These are phyloP conservation scores for Solanum dulcamara DNA, from an alignment of 257 asterid genomes.

Conservation along the genomic window DNA sequence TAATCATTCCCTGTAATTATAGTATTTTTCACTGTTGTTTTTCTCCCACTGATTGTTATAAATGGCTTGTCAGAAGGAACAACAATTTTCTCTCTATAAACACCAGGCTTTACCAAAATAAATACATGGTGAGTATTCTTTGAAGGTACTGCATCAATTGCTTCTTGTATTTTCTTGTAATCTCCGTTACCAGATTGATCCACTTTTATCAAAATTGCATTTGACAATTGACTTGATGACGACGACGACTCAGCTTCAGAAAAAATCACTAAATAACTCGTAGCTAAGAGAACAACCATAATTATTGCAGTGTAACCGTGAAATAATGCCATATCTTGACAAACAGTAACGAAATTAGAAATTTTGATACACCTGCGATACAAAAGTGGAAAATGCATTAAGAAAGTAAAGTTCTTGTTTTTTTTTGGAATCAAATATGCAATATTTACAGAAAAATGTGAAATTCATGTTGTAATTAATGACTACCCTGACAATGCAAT, in stretches of 20 bases:
- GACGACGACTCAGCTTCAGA: background rate
- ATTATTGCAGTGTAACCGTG: background rate
- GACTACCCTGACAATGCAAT: too few relatives aligned
- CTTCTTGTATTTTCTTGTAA: conserved; percentile 22
- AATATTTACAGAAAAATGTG: too few relatives aligned
- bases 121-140: conserved; percentile 14
- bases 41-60: conserved; percentile 25
- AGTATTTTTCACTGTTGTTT: conserved; percentile 4
- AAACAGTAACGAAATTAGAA: rapidly evolving
- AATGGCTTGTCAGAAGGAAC: conserved; percentile 36
- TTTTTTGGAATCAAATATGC: background rate
- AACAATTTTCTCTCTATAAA: conserved; percentile 22
- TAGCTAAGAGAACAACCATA: background rate
- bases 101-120: conserved; percentile 17
- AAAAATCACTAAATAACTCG: background rate
- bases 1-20: conserved; percentile 15
- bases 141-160: conserved; percentile 24
- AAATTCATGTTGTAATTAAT: too few relatives aligned
- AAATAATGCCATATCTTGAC: background rate
- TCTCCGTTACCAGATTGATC: conserved; percentile 30
- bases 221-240: background rate
- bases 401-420: background rate
- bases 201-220: conserved; percentile 2
- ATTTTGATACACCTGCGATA: background rate
- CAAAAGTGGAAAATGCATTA: background rate